These are phyloP conservation scores for Cyanodermella asteris DNA, from an alignment of 2,329 filamentous ascomycete genomes.

Conservation along the genomic window DNA sequence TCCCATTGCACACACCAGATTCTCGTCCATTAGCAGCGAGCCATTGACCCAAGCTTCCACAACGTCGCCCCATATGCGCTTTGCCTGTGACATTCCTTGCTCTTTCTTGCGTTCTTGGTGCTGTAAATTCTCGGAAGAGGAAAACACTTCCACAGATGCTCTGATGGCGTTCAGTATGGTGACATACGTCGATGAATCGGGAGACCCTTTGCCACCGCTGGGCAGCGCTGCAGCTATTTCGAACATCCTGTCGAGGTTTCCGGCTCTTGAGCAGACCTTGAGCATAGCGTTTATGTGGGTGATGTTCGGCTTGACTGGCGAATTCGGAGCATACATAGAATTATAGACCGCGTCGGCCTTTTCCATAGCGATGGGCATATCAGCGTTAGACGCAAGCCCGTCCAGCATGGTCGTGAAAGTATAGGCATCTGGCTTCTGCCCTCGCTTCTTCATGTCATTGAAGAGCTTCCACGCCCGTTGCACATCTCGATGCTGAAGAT, in stretches of 20 bases:
- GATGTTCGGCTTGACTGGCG: slow-evolving; percentile 45
- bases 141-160: slow-evolving; percentile 17
- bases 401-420: slow-evolving; percentile 71
- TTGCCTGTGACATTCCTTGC: slow-evolving; percentile 39
- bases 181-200: slow-evolving; percentile 56
- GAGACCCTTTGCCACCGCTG: slow-evolving; percentile 35
- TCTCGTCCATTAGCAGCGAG: slow-evolving; percentile 50
- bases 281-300: slow-evolving; percentile 82
- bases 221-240: slow-evolving; percentile 52
- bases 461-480: slow-evolving; percentile 55
- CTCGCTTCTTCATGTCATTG: slow-evolving; percentile 98
- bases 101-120: slow-evolving; percentile 10
- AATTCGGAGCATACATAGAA: slow-evolving; percentile 42
- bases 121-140: slow-evolving; percentile 10
- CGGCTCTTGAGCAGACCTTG: slow-evolving; percentile 51
- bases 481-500: slow-evolving; percentile 38
- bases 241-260: slow-evolving; percentile 64
- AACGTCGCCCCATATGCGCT: slow-evolving; percentile 62
- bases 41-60: slow-evolving; percentile 54
- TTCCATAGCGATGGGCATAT: slow-evolving; percentile 36
- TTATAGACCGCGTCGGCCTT: slow-evolving; percentile 60
- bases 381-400: slow-evolving; percentile 43
- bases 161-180: slow-evolving; percentile 60
- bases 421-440: slow-evolving; percentile 53
- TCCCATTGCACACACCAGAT: slow-evolving; percentile 62